phyloP scores from a whole-genome alignment of 371 early-diverging fungal species.

The Actinomortierella wolfii region DNA sequence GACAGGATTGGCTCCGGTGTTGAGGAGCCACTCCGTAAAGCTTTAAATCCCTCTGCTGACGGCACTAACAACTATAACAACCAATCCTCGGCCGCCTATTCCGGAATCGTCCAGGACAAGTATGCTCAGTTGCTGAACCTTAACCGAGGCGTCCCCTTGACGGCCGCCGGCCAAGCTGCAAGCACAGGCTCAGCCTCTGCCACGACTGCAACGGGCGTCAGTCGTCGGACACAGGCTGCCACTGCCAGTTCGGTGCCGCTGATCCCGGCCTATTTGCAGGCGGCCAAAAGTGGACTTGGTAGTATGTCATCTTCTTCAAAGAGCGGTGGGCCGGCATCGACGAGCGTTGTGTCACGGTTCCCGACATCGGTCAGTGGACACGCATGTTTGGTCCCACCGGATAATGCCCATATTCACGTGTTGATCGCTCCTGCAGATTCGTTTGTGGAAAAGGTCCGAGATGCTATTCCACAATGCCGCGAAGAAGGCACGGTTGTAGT shows the following conservation, averaged over 20 bases:
- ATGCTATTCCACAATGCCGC: conserved; percentile 35
- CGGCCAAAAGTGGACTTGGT: conserved; percentile 25
- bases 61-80: no score
- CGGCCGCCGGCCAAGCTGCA: conserved; percentile 3
- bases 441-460: conserved; percentile 36
- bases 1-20: conserved; percentile 18
- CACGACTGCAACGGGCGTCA: background rate
- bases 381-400: conserved; percentile 30
- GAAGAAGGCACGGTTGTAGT: conserved; percentile 45
- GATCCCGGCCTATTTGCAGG: conserved; percentile 36
- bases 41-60: no score
- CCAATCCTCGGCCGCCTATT: conserved; percentile 27
- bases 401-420: conserved; percentile 38
- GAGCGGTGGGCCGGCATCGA: conserved; percentile 5
- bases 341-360: conserved; percentile 6
- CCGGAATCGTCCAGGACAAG: conserved; percentile 44
- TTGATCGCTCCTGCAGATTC: conserved; percentile 40
- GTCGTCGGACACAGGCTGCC: conserved; percentile 20
- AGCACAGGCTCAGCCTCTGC: background rate
- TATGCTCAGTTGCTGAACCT: conserved; percentile 25
- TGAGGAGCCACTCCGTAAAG: conserved; percentile 21
- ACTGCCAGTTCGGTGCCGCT: conserved; percentile 38
- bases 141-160: conserved; percentile 9
- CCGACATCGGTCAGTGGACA: conserved; percentile 43
- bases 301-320: no score